These are phyloP conservation scores for Staphylotrichum tortipilum DNA, from an alignment of 495 filamentous ascomycete genomes.

Conservation along the genomic window DNA sequence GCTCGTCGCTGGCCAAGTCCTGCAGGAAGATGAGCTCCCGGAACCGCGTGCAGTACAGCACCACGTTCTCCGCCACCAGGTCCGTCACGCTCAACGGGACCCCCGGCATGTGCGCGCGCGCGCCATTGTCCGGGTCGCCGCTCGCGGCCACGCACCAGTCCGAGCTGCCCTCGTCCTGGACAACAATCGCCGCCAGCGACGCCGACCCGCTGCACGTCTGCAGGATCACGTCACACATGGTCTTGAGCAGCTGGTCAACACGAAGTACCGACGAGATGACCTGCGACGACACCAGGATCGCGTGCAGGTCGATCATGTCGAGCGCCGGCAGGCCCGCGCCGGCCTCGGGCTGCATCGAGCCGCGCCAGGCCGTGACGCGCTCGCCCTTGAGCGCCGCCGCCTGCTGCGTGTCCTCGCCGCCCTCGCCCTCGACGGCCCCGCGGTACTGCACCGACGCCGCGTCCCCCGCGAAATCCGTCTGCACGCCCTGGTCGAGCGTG, in stretches of 20 bases:
- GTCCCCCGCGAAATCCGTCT: slow-evolving; percentile 62
- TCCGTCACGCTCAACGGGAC: slow-evolving; percentile 55
- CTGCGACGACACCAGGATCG: slow-evolving; percentile 80
- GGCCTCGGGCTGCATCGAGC: slow-evolving; percentile 37
- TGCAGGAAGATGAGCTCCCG: slow-evolving; percentile 75
- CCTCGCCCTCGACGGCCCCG: slow-evolving; percentile 42
- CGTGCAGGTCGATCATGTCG: slow-evolving; percentile 82
- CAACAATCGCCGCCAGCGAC: slow-evolving; percentile 66
- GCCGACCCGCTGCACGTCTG: slow-evolving; percentile 74
- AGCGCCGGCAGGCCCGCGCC: slow-evolving; percentile 46
- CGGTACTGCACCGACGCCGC: slow-evolving; percentile 49
- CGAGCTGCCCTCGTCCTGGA: slow-evolving; percentile 19
- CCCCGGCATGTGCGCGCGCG: slow-evolving; percentile 53
- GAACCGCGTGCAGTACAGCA: slow-evolving; percentile 76
- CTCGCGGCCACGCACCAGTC: slow-evolving; percentile 62
- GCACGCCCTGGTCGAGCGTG: slow-evolving; percentile 60
- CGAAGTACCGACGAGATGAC: slow-evolving; percentile 83
- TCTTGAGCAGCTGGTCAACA: slow-evolving; percentile 73
- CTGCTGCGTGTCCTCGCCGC: slow-evolving; percentile 50
- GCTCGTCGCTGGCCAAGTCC: slow-evolving; percentile 74
- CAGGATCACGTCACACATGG: slow-evolving; percentile 85
- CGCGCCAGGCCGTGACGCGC: slow-evolving; percentile 57
- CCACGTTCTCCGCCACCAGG: slow-evolving; percentile 64
- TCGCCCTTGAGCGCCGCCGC: slow-evolving; percentile 48
- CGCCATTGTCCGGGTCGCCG: slow-evolving; percentile 58